A percentile compares a stretch with the other conserved stretches of the same genome.
Conservation (phyloP, 257 asterid genomes). For the Paraleonurus japonicus region DNA sequence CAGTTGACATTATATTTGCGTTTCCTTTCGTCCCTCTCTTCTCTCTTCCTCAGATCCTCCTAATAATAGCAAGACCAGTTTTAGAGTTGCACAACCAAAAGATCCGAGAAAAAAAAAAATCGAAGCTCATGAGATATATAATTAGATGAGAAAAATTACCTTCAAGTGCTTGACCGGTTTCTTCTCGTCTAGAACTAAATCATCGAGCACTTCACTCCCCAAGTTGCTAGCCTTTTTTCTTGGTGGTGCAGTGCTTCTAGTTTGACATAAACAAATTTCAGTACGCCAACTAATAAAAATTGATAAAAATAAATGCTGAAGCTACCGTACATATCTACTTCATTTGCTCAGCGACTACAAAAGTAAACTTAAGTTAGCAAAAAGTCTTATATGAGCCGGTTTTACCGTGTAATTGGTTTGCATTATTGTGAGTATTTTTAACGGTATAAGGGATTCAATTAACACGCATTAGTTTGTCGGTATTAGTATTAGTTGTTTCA, state of each 20-base stretch:
- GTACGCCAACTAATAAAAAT: slow-evolving; percentile 40
- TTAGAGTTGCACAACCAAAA: neutral
- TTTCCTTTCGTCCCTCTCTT: slow-evolving; percentile 74
- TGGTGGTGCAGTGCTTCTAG: slow-evolving; percentile 43
- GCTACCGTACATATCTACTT: neutral
- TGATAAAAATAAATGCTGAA: neutral
- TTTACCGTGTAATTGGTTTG: too few relatives aligned
- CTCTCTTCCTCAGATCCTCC: slow-evolving; percentile 79
- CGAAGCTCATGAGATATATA: neutral
- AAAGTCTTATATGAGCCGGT: too few relatives aligned
- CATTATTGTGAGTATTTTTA: too few relatives aligned
- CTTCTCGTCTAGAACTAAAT: slow-evolving; percentile 61
- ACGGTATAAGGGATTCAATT: too few relatives aligned
- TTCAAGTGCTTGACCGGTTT: slow-evolving; percentile 67
- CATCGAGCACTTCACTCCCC: slow-evolving; percentile 86
- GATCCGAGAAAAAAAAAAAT: neutral
- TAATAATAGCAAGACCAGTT: slow-evolving; percentile 18
- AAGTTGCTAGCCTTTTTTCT: slow-evolving; percentile 61
- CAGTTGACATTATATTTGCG: slow-evolving; percentile 77
- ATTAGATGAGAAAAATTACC: slow-evolving; percentile 33
- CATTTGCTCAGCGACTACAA: too few relatives aligned
- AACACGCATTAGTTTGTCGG: too few relatives aligned
- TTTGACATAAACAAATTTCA: slow-evolving; percentile 17
- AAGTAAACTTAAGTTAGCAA: too few relatives aligned
- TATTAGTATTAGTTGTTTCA: too few relatives aligned